Base-by-base conservation (phyloP, 2,329 filamentous ascomycete genomes). In the Xylaria sp. region DNA sequence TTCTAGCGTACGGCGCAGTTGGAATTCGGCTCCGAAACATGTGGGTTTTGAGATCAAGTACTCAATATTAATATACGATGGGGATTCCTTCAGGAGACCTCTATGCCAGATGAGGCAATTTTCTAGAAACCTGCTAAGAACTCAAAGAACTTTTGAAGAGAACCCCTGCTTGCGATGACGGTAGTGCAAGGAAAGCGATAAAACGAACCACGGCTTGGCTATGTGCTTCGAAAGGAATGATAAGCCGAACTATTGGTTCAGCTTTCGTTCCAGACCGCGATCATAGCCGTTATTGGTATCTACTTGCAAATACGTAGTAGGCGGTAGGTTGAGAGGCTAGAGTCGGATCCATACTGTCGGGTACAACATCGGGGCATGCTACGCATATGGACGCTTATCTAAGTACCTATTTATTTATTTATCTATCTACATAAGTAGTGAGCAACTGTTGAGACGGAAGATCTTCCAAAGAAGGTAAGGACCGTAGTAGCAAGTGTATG, bases 241-340 rank as follows among this genome's bases (percentile, higher is more conserved):
- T 25, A 40, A 61, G 40, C n/a, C 51, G 32, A 51, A 32, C 59
- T 63, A 62, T 35, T 47, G 44, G 23, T 63, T 63, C 63, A 63
- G 59, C 67, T 57, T 18, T 47, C 51, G 48, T 53, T 66, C 63
- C 57, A 18, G 67, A 44, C 50, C 54, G 48, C 21, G 6, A 47
- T 42, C n/a, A 10, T 9, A 54, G 23, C 59, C n/a, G 29, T 62
- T 42, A 27, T 23, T 48, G 23, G 35, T 65, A 13, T 29, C 21
- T 37, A 50, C 53, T n/a, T 53, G 23, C 21, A 23, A 32, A n/a
- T n/a, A n/a, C n/a, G n/a, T n/a, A n/a, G n/a, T n/a, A n/a, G n/a
- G n/a, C n/a, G n/a, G n/a, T n/a, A 53, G 66, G 21, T 61, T 35
- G 21, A 63, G 63, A 69, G 67, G 67, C 63, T 69, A 54, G 66